Evolutionary conservation across 495 filamentous ascomycete genomes (phyloP), one percentile per base, ranked within the genome.

Genomic region (Wilcoxina mikolae): DNA sequence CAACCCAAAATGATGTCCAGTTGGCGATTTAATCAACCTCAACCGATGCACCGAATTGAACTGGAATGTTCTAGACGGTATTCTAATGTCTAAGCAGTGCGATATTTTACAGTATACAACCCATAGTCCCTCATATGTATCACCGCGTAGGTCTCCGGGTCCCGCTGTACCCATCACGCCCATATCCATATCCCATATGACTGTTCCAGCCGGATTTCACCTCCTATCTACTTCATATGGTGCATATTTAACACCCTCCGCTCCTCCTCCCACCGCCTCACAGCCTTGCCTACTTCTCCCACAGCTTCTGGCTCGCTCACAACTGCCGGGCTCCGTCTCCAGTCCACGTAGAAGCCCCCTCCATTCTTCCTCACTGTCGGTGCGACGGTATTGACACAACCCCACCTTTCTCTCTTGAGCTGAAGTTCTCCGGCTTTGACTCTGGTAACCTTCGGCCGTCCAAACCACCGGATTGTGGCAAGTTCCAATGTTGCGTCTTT

Each of bases 401-500:
- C 50, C 50, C 12, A 2, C n/a, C 50, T 11, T 3, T 20, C 10
- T 17, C 33, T 53, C 11, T 38, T 22, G 18, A 28, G 23, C 9
- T 22, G 15, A 17, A 53, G 28, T 7, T 53, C 50, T 1, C 28
- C 50, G 10, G 41, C 12, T 10, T 9, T 39, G 9, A 53, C 18
- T 2, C 12, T n/a, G 7, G 50, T 41, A 4, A 39, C 11, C 28
- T 53, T 53, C 9, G 50, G 50, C 31, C 50, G 27, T 1, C 28
- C 50, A 23, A 41, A 39, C 28, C 27, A 38, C 17, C 50, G 50
- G 18, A 53, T 41, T 22, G 50, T 53, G 12, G 18, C 50, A 10
- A 53, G 11, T 22, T 53, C 20, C 11, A 53, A 9, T 9, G 3
- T 23, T 2, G 50, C 50, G 5, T 41, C 50, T 15, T 22, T 17